A percentile compares a stretch with the other conserved stretches of the same genome.
Conservation (phyloP, 345 rosid species). For the Angophora floribunda region DNA sequence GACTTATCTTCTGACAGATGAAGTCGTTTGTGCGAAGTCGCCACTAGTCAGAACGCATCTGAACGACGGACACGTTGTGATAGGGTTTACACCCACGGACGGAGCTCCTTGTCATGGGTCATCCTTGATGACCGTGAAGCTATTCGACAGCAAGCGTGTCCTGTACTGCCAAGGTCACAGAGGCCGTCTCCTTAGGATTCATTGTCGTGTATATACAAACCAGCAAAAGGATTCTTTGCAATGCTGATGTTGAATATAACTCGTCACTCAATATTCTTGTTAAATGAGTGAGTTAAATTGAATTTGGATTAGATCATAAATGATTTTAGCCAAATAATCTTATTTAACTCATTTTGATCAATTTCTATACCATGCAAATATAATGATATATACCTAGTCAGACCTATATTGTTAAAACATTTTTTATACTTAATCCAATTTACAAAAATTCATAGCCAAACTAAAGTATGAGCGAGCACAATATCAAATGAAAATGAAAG, state of each 20-base stretch:
- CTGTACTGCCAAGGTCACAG: not conserved
- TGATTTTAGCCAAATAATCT: too few species aligned
- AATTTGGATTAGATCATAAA: rapidly evolving
- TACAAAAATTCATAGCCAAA: too few species aligned
- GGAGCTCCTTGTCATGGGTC: too few species aligned
- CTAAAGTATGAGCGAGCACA: rapidly evolving
- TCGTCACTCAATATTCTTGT: not conserved
- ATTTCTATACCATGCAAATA: too few species aligned
- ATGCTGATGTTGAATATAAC: not conserved
- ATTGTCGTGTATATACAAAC: not conserved
- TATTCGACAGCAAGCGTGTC: not conserved
- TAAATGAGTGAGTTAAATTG: too few species aligned
- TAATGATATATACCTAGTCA: rapidly evolving
- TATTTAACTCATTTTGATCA: too few species aligned
- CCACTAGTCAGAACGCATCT: not conserved
- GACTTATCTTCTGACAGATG: not conserved
- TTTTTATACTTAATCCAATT: too few species aligned
- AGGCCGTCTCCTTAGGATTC: not conserved
- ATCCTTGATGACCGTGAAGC: not conserved
- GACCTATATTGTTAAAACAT: too few species aligned
- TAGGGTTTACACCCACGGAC: not conserved
- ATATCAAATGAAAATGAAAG: rapidly evolving
- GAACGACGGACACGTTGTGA: not conserved
- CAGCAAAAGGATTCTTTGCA: not conserved
- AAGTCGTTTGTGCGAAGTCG: not conserved